Evolutionary conservation across 2,329 filamentous ascomycete species (phyloP).

Genomic region (Aspergillus clavatus): DNA sequence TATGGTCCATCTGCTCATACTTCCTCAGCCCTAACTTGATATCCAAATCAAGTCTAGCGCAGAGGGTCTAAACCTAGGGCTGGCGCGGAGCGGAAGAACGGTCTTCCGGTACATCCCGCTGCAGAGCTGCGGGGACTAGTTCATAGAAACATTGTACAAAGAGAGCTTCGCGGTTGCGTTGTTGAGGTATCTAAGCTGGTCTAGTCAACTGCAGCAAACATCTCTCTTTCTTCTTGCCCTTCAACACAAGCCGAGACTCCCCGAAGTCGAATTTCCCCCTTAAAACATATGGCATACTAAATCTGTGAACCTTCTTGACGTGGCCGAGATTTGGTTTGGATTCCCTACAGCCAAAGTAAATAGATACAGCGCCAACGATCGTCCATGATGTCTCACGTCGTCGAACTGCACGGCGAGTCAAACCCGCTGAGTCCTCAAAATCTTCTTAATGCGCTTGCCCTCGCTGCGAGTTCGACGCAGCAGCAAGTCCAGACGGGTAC

Average conservation of each 20-base stretch:
- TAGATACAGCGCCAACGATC: slow-evolving; percentile 1
- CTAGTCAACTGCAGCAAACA: background rate
- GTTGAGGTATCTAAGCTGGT: background rate
- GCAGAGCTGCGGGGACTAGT: slow-evolving; percentile 19
- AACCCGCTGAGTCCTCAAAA: slow-evolving; percentile 62
- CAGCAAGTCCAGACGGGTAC: slow-evolving; percentile 62
- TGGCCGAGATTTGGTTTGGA: slow-evolving; percentile 3
- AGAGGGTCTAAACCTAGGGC: slow-evolving; percentile 30
- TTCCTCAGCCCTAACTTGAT: slow-evolving; percentile 20
- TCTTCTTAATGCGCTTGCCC: slow-evolving; percentile 60
- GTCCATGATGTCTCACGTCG: slow-evolving; percentile 59
- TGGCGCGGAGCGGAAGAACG: slow-evolving; percentile 19
- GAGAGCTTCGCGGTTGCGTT: background rate
- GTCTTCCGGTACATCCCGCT: slow-evolving; percentile 12
- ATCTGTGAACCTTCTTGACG: slow-evolving; percentile 1
- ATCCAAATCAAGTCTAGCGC: slow-evolving; percentile 9
- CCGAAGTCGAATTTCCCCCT: background rate
- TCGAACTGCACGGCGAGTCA: slow-evolving; percentile 79
- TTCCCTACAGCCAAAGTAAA: slow-evolving; percentile 3
- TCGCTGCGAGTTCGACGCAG: slow-evolving; percentile 59
- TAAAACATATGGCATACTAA: slow-evolving; percentile 6
- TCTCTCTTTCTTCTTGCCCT: background rate
- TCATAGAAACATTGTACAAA: slow-evolving; percentile 3
- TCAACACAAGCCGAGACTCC: slow-evolving; percentile 1
- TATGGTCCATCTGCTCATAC: background rate